Percentiles rank a stretch among this genome's conserved stretches.
Evolutionary conservation across 2,329 filamentous ascomycete species (phyloP).

Genomic region (Pestalotiopsis sp.): DNA sequence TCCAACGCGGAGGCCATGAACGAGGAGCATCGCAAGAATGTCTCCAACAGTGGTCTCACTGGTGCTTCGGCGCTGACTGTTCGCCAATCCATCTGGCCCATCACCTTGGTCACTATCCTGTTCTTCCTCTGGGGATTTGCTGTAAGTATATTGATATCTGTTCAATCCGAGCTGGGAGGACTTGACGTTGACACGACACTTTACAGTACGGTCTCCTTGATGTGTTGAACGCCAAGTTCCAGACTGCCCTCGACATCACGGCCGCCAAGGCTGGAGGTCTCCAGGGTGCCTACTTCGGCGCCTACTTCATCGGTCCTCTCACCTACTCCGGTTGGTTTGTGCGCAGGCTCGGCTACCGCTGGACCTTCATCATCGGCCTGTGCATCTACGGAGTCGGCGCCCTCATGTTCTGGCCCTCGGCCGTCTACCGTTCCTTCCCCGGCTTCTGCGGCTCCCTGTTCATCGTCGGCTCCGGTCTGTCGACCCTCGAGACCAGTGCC

Average conservation of each 20-base stretch:
- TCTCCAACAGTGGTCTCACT: conserved; percentile 9
- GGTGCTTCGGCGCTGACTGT: conserved; percentile 12
- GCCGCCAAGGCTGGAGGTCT: conserved; percentile 49
- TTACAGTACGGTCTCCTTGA: conserved; percentile 14
- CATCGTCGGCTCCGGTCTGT: conserved; percentile 14
- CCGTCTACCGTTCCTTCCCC: conserved; percentile 12
- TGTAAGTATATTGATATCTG: neutral
- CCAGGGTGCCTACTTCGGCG: conserved; percentile 55
- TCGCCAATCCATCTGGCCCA: conserved; percentile 3
- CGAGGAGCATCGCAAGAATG: conserved; percentile 5
- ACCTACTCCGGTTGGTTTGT: conserved; percentile 55
- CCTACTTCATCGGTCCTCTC: conserved; percentile 41
- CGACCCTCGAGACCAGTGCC: conserved; percentile 13
- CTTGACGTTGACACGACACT: neutral
- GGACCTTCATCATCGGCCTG: conserved; percentile 64
- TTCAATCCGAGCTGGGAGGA: neutral
- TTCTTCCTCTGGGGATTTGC: conserved; percentile 19
- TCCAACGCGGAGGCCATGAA: conserved; percentile 7
- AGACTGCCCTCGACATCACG: conserved; percentile 46
- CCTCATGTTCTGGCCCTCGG: conserved; percentile 13
- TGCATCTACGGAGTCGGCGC: conserved; percentile 12
- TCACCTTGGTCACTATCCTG: conserved; percentile 14
- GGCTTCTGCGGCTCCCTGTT: conserved; percentile 13
- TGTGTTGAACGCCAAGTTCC: conserved; percentile 22
- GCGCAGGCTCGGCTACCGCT: conserved; percentile 66